These are phyloP conservation scores for Blastobotrys malaysiensis DNA, from an alignment of 1,139 yeast genomes.

Conservation along the genomic window DNA sequence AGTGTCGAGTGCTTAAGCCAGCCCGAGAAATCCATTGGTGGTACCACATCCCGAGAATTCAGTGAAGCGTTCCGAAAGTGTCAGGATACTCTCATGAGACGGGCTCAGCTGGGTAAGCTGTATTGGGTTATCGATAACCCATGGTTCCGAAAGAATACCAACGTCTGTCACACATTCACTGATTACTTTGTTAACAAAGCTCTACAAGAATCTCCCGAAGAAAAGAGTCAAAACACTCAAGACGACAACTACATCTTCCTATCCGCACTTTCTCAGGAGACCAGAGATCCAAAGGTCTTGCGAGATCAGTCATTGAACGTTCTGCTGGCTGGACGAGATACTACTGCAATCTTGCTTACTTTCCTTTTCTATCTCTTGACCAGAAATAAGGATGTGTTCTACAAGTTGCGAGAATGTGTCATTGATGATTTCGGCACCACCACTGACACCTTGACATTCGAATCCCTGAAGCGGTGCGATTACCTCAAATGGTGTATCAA, in stretches of 20 bases:
- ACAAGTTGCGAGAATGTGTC: slow-evolving; percentile 24
- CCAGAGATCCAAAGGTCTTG: slow-evolving; percentile 43
- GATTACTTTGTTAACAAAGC: slow-evolving; percentile 30
- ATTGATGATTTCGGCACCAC: slow-evolving; percentile 26
- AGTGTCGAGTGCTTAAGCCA: slow-evolving; percentile 34
- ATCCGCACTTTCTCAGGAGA: slow-evolving; percentile 45
- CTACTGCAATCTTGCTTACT: slow-evolving; percentile 47
- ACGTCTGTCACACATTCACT: slow-evolving; percentile 27
- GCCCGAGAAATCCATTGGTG: neutral
- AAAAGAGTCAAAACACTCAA: slow-evolving; percentile 17
- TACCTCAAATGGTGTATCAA: slow-evolving; percentile 46
- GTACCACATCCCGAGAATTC: slow-evolving; percentile 30
- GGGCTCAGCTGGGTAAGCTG: slow-evolving; percentile 23
- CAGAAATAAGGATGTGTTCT: slow-evolving; percentile 39
- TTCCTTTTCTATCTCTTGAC: slow-evolving; percentile 44
- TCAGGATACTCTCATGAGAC: slow-evolving; percentile 36
- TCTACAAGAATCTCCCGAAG: slow-evolving; percentile 20
- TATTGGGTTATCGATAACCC: slow-evolving; percentile 24
- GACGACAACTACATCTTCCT: slow-evolving; percentile 23
- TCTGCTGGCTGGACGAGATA: slow-evolving; percentile 49
- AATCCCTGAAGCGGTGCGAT: slow-evolving; percentile 46
- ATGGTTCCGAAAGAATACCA: slow-evolving; percentile 31
- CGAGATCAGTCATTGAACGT: slow-evolving; percentile 48
- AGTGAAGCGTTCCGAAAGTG: slow-evolving; percentile 43
- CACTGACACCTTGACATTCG: slow-evolving; percentile 37